Conservation (phyloP, 2,329 filamentous ascomycete genomes). For the Remersonia thermophila region DNA sequence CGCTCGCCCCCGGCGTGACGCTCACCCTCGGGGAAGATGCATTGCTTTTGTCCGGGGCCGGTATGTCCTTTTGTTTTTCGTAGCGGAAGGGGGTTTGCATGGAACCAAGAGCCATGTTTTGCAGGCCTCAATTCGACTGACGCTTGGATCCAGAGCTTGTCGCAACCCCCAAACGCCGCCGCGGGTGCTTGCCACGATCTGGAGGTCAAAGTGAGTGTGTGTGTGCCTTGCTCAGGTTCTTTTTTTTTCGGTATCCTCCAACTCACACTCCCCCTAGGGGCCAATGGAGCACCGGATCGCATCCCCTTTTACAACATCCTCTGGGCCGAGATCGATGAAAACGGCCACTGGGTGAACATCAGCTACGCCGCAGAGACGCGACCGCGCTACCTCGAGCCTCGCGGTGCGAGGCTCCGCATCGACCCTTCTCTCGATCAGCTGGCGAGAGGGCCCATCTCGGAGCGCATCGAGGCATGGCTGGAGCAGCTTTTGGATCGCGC, state of each 20-base stretch:
- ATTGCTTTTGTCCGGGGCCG: constrained; percentile 9
- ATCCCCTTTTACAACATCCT: constrained; percentile 77
- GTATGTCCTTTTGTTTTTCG: constrained; percentile 5
- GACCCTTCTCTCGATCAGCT: constrained; percentile 4
- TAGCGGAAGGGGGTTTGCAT: too few relatives aligned
- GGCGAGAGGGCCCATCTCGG: too few relatives aligned
- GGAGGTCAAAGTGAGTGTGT: constrained; percentile 9
- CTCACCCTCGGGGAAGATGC: constrained; percentile 14
- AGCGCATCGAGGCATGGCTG: constrained; percentile 37
- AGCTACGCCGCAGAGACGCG: constrained; percentile 13
- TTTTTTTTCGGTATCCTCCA: too few relatives aligned
- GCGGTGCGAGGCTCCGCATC: constrained; percentile 13
- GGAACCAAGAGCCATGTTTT: too few relatives aligned
- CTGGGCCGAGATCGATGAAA: constrained; percentile 42
- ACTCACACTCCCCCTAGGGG: constrained; percentile 4
- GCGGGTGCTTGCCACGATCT: constrained; percentile 11
- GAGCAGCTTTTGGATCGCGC: constrained; percentile 53
- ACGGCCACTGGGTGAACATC: constrained; percentile 12
- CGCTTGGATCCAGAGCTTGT: not conserved
- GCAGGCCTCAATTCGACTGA: too few relatives aligned
- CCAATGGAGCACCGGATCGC: constrained; percentile 12
- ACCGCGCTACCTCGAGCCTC: constrained; percentile 9
- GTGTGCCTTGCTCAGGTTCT: too few relatives aligned
- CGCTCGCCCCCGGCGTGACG: constrained; percentile 12
- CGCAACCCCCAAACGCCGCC: constrained; percentile 1